Evolutionary conservation across 2,329 filamentous ascomycete genomes (phyloP).

Genomic region (Colletotrichum tamarilloi): DNA sequence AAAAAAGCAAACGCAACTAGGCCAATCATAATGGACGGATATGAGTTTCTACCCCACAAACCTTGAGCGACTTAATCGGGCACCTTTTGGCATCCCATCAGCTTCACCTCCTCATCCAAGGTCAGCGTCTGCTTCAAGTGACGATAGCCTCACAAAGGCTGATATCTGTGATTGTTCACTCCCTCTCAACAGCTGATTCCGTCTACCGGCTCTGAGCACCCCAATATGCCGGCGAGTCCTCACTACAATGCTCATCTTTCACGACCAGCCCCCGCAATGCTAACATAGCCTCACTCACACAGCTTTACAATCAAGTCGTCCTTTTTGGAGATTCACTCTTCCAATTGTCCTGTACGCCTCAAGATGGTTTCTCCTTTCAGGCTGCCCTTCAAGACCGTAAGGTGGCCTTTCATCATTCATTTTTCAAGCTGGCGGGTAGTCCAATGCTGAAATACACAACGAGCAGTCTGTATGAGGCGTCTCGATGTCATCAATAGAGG

Average conservation of each 20-base stretch:
- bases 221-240: not conserved
- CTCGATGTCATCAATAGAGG: not conserved
- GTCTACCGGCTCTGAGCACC: not conserved
- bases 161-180: not conserved
- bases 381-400: not conserved
- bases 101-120: not conserved
- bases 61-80: not conserved
- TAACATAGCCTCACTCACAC: not conserved
- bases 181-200: not conserved
- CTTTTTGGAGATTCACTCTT: not conserved
- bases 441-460: not conserved
- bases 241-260: not conserved
- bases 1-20: not conserved
- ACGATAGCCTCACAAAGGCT: not conserved
- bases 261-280: not conserved
- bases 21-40: not conserved
- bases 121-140: not conserved
- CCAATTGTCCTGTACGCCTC: not conserved
- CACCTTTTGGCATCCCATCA: not conserved
- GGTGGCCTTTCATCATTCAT: not conserved
- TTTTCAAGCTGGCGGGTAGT: not conserved
- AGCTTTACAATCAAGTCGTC: not conserved
- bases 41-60: not conserved
- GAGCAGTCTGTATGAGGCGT: not conserved
- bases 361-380: not conserved